Evolutionary conservation across 2,329 filamentous ascomycete genomes (phyloP).

Genomic region (Nemania serpens): DNA sequence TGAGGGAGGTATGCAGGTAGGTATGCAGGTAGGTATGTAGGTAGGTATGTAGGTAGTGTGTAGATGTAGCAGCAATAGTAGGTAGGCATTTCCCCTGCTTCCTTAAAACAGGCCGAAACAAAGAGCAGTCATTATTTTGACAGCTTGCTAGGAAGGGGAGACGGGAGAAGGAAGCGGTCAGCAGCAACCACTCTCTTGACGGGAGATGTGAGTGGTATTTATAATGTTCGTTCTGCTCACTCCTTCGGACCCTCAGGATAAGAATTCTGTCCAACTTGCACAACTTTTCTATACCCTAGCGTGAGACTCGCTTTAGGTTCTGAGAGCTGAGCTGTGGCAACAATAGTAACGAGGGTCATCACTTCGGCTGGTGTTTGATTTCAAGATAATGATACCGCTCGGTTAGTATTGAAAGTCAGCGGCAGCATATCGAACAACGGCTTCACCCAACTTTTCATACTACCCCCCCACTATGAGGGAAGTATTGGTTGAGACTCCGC

Average conservation of each 20-base stretch:
- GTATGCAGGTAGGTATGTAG: not conserved
- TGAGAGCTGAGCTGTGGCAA: slow-evolving; percentile 1
- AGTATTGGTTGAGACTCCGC: slow-evolving; percentile 33
- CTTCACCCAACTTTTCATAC: slow-evolving; percentile 19
- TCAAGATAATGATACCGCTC: not conserved
- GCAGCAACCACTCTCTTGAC: not conserved
- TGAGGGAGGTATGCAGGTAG: not conserved
- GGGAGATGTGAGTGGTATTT: too few species aligned
- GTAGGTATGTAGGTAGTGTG: not conserved
- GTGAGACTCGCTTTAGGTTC: too few species aligned
- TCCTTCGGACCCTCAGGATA: too few species aligned
- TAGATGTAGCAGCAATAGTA: too few species aligned
- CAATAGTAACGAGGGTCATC: slow-evolving; percentile 1
- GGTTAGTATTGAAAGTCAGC: not conserved
- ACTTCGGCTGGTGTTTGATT: not conserved
- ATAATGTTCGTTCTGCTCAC: too few species aligned
- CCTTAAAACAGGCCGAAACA: not conserved
- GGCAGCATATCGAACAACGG: not conserved
- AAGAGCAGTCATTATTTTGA: too few species aligned
- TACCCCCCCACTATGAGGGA: slow-evolving; percentile 34
- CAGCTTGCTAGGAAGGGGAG: not conserved
- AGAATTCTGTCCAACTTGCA: slow-evolving; percentile 16
- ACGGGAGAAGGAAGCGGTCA: not conserved
- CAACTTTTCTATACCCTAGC: too few species aligned
- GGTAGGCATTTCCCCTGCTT: not conserved